These are phyloP conservation scores for Amphichorda felina DNA, from an alignment of 2,329 filamentous ascomycete genomes.

Conservation along the genomic window DNA sequence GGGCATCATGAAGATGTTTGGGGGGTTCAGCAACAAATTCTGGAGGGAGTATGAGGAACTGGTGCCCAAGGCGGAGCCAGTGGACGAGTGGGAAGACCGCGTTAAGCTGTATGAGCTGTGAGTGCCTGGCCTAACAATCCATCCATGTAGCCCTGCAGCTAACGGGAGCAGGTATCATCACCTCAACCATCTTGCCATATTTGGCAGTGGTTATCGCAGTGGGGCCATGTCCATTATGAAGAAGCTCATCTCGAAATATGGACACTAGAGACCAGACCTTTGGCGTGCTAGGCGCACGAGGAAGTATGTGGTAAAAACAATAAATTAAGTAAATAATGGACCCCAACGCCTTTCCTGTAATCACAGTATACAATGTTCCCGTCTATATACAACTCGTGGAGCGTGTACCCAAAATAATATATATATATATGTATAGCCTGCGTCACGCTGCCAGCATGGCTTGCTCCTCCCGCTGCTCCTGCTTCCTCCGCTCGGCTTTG, in stretches of 20 bases:
- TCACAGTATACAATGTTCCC: not conserved
- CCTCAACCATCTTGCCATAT: slow-evolving; percentile 78
- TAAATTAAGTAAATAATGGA: not conserved
- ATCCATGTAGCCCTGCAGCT: slow-evolving; percentile 6
- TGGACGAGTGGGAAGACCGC: slow-evolving; percentile 75
- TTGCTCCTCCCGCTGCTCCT: slow-evolving; percentile 17
- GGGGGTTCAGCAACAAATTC: slow-evolving; percentile 64
- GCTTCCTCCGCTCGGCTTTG: slow-evolving; percentile 9
- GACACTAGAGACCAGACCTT: slow-evolving; percentile 10
- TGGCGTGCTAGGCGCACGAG: no score
- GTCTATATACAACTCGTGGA: not conserved
- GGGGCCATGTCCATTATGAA: slow-evolving; percentile 75
- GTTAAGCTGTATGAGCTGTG: slow-evolving; percentile 71
- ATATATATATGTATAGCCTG: not conserved
- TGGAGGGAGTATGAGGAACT: slow-evolving; percentile 65
- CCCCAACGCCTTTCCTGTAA: not conserved
- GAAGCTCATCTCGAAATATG: slow-evolving; percentile 62
- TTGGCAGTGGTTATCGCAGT: slow-evolving; percentile 66
- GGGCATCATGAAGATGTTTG: slow-evolving; percentile 96
- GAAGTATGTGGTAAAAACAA: no score
- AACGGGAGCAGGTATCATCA: slow-evolving; percentile 60
- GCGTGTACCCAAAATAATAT: no score
- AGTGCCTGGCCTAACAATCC: slow-evolving; percentile 21
- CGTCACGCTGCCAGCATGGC: slow-evolving; percentile 24
- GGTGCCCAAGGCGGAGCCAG: slow-evolving; percentile 70